Base-by-base conservation (phyloP, 805 yeast genomes). In the Saccharomycopsis microspora region DNA sequence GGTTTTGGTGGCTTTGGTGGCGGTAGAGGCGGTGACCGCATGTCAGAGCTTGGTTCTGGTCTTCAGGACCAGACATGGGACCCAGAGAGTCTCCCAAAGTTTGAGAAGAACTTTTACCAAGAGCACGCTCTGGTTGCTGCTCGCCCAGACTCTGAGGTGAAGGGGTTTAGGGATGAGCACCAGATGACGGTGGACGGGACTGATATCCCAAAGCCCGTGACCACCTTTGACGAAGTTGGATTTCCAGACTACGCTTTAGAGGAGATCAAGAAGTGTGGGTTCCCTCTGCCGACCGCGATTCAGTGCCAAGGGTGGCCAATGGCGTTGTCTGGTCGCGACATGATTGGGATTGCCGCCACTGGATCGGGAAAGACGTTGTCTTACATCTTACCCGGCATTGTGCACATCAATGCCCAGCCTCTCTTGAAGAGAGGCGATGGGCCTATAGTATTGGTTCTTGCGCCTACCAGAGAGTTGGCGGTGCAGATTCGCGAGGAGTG, bases 271-370 rank as follows among this genome's bases (percentile, higher is more conserved):
- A 80, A 80, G 51, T 88, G 85, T 69, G 97, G 97, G 53, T 93
- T 93, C 72, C 93, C 82, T 48, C 77, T 72, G 56, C 98, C 98
- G 60, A 93, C 98, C 49, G 88, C 87, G 56, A 93, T 93, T 62
- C 98, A 93, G 73, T 87, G 96, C 69, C 98, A 93, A 74, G 98
- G 98, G 73, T 93, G 98, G 98, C 98, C 98, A 55, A 93, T 93
- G 98, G 98, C 98, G 62, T 74, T 89, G 51, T 80, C 90, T 59
- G 98, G 98, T 74, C 86, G 97, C 72, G 97, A 93, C 66, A 84
- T 93, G 90, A 85, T 93, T 68, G 98, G 98, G 76, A 83, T 93
- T 66, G 97, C 98, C 49, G 84, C 96, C 58, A 93, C 98, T 57
- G 98, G 98, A 70, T 89, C 97, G 48, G 98, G 98, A 76, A 93